Evolutionary conservation across 1,284 basidiomycete genomes (phyloP).

Genomic region (Fomitopsis betulina): DNA sequence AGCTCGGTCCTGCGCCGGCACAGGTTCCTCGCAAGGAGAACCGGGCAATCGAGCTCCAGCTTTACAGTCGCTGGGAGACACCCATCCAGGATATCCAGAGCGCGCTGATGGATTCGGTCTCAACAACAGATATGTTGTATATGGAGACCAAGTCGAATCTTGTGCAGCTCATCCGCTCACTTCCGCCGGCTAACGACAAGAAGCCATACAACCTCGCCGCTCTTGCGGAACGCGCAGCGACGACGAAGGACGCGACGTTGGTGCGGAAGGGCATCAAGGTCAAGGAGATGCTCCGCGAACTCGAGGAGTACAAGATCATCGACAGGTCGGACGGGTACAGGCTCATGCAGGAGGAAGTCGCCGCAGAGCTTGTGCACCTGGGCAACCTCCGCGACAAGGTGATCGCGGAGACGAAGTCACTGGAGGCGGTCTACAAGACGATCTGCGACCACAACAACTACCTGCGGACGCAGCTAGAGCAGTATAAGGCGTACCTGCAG

Average conservation of each 20-base stretch:
- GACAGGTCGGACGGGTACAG: slow-evolving; percentile 82
- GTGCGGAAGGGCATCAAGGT: slow-evolving; percentile 98
- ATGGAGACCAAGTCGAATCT: slow-evolving; percentile 99
- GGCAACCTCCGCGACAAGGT: slow-evolving; percentile 98
- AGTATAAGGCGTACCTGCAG: slow-evolving; percentile 99
- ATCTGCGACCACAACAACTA: slow-evolving; percentile 99
- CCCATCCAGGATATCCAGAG: slow-evolving; percentile 97
- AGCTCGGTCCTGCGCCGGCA: slow-evolving; percentile 87
- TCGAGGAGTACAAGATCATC: slow-evolving; percentile 88
- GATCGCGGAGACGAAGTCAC: slow-evolving; percentile 83
- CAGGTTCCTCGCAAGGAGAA: slow-evolving; percentile 99
- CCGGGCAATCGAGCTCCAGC: slow-evolving; percentile 83
- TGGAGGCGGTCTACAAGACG: slow-evolving; percentile 97
- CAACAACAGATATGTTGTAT: slow-evolving; percentile 97
- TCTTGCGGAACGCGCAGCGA: slow-evolving; percentile 93
- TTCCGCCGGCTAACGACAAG: slow-evolving; percentile 81
- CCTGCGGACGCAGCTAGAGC: slow-evolving; percentile 92
- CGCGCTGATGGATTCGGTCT: slow-evolving; percentile 96
- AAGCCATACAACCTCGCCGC: slow-evolving; percentile 86
- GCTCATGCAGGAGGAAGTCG: slow-evolving; percentile 96
- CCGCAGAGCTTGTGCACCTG: slow-evolving; percentile 91
- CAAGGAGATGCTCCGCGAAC: slow-evolving; percentile 96
- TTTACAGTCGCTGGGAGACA: slow-evolving; percentile 99
- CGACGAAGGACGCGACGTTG: slow-evolving; percentile 92
- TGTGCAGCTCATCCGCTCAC: slow-evolving; percentile 93